phyloP scores from a whole-genome alignment of 2,329 filamentous ascomycete species.

The Trichoderma koningii region DNA sequence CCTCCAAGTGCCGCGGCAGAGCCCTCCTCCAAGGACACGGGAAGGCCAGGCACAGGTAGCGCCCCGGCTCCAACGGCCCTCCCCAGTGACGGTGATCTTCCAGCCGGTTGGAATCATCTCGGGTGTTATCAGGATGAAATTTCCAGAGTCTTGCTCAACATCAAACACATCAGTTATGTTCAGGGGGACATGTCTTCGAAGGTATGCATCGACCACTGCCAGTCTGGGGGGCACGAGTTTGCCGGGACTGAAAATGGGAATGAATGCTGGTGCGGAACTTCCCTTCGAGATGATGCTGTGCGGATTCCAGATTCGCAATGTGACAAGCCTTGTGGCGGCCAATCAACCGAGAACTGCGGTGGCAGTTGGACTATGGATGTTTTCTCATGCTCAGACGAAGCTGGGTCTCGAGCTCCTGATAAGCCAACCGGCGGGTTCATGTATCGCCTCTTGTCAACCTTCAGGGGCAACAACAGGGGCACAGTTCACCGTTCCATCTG shows the following conservation, averaged over 20 bases:
- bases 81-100: background rate
- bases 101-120: constrained; percentile 35
- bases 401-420: background rate
- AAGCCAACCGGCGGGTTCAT: background rate
- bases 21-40: background rate
- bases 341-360: constrained; percentile 28
- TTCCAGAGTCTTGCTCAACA: constrained; percentile 31
- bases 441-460: constrained; percentile 12
- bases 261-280: constrained; percentile 55
- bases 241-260: constrained; percentile 53
- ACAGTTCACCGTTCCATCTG: background rate
- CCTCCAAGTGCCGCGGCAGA: constrained; percentile 1
- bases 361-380: constrained; percentile 36
- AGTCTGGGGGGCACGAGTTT: constrained; percentile 43
- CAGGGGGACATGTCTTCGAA: constrained; percentile 50
- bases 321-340: constrained; percentile 31
- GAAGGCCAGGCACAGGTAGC: background rate
- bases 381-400: constrained; percentile 24
- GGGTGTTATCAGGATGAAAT: constrained; percentile 40
- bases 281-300: constrained; percentile 33
- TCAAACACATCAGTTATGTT: constrained; percentile 34
- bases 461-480: background rate
- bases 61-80: background rate
- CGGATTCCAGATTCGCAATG: constrained; percentile 35
- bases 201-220: constrained; percentile 52